These are phyloP conservation scores for Erythrophleum fordii DNA, from an alignment of 306 rosid genomes.

Conservation along the genomic window DNA sequence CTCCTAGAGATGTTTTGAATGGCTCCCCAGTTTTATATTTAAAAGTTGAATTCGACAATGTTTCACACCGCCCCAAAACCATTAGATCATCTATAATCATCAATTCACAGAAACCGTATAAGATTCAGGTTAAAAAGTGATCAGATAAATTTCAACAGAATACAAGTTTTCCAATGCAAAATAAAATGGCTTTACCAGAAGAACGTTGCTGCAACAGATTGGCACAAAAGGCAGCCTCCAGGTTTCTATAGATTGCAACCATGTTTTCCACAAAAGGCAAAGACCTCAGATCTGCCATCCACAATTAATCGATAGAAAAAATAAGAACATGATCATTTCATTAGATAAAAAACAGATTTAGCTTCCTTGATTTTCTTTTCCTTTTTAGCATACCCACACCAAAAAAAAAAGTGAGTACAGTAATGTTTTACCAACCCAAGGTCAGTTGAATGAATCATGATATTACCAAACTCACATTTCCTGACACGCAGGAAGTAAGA, in stretches of 20 bases:
- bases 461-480: neutral
- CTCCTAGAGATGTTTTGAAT: conserved; percentile 22
- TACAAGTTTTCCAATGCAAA: neutral
- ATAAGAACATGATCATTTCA: neutral
- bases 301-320: conserved; percentile 12
- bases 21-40: conserved; percentile 28
- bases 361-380: neutral
- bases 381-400: neutral
- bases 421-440: neutral
- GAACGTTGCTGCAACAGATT: conserved; percentile 51
- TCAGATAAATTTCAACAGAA: neutral
- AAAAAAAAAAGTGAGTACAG: neutral
- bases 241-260: conserved; percentile 64
- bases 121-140: neutral
- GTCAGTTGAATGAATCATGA: neutral
- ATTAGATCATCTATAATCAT: conserved; percentile 51
- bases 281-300: conserved; percentile 62
- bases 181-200: conserved; percentile 51
- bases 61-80: conserved; percentile 42
- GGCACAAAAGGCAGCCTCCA: conserved; percentile 65
- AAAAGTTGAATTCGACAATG: conserved; percentile 28
- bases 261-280: conserved; percentile 74
- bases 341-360: neutral
- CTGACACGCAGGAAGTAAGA: neutral
- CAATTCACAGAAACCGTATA: neutral